Conservation (phyloP, 2,329 filamentous ascomycete genomes). For the Colletotrichum graminicola region DNA sequence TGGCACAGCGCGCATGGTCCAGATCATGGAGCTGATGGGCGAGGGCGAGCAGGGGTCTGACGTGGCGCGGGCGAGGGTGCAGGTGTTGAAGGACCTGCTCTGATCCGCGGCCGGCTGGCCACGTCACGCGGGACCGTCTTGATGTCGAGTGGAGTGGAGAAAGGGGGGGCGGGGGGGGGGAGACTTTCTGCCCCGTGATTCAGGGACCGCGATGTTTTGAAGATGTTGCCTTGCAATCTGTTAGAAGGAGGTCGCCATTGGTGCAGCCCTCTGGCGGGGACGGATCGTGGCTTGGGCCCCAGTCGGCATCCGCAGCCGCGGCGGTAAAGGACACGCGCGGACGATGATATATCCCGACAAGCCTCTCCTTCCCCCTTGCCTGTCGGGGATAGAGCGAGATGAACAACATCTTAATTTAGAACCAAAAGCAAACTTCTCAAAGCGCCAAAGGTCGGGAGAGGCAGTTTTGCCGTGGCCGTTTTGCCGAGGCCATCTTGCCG, state of each 20-base stretch:
- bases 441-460: background rate
- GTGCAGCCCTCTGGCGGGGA: background rate
- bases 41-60: slow-evolving; percentile 68
- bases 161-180: too few species aligned
- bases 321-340: slow-evolving; percentile 1
- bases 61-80: slow-evolving; percentile 69
- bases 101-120: slow-evolving; percentile 12
- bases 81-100: slow-evolving; percentile 69
- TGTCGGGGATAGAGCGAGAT: background rate
- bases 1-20: slow-evolving; percentile 68
- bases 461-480: background rate
- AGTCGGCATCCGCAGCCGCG: background rate
- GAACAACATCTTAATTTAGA: background rate
- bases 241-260: background rate
- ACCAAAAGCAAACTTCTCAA: background rate
- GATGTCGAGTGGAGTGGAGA: background rate
- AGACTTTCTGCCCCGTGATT: too few species aligned
- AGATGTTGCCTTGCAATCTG: background rate
- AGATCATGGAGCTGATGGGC: slow-evolving; percentile 72
- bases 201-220: background rate
- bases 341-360: background rate
- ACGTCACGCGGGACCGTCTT: background rate
- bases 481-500: too few species aligned
- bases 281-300: background rate
- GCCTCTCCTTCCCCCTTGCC: background rate